phyloP scores from a whole-genome alignment of 768 basidiomycete species.

The Lactarius trivialis region DNA sequence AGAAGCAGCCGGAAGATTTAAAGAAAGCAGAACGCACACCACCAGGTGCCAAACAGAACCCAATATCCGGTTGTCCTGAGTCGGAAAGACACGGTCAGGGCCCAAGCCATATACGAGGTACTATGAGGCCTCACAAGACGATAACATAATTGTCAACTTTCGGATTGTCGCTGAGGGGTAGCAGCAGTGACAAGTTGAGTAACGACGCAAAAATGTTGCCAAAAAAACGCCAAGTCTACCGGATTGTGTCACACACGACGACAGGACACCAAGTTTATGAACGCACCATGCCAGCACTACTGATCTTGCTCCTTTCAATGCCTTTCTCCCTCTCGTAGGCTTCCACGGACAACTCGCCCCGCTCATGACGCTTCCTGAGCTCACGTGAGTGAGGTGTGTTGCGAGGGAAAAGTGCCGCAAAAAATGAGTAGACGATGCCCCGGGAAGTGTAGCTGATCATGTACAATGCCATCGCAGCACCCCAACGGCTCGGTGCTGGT shows the following conservation, averaged over 20 bases:
- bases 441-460: slow-evolving; percentile 77
- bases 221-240: slow-evolving; percentile 67
- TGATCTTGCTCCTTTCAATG: slow-evolving; percentile 77
- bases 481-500: slow-evolving; percentile 62
- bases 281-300: slow-evolving; percentile 73
- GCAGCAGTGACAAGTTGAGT: slow-evolving; percentile 62
- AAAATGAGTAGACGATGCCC: slow-evolving; percentile 53
- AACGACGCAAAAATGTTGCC: slow-evolving; percentile 62
- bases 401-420: slow-evolving; percentile 49
- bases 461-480: slow-evolving; percentile 68
- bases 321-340: slow-evolving; percentile 71
- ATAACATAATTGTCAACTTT: slow-evolving; percentile 71
- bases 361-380: slow-evolving; percentile 49
- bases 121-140: slow-evolving; percentile 43
- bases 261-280: too few relatives aligned
- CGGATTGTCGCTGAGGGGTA: slow-evolving; percentile 53
- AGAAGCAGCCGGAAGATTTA: too few relatives aligned
- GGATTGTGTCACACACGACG: background rate
- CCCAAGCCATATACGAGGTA: background rate
- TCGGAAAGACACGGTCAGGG: too few relatives aligned
- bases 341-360: slow-evolving; percentile 50
- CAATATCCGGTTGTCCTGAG: slow-evolving; percentile 65
- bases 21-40: slow-evolving; percentile 50
- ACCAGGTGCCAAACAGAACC: slow-evolving; percentile 80
- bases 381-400: slow-evolving; percentile 61